Evolutionary conservation across 2,329 filamentous ascomycete species (phyloP).

Genomic region (Stemphylium beticola): DNA sequence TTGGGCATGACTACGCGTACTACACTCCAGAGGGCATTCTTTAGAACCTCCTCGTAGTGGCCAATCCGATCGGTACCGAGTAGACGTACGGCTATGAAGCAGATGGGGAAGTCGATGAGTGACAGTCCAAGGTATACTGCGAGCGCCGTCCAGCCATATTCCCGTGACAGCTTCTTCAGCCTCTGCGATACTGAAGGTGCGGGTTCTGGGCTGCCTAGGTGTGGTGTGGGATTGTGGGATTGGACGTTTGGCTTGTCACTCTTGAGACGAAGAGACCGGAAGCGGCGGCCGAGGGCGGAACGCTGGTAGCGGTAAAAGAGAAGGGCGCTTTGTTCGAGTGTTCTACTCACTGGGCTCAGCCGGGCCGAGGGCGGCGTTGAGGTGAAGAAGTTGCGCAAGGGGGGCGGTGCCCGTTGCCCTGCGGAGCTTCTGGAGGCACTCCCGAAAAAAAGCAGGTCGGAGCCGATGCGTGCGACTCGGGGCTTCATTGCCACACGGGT

Average conservation of each 20-base stretch:
- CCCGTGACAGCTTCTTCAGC: constrained; percentile 81
- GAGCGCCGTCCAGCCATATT: constrained; percentile 92
- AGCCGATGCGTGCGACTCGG: constrained; percentile 29
- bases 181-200: constrained; percentile 68
- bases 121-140: constrained; percentile 89
- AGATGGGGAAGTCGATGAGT: constrained; percentile 91
- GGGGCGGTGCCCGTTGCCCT: constrained; percentile 18
- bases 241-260: constrained; percentile 38
- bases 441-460: constrained; percentile 32
- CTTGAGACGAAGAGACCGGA: constrained; percentile 48
- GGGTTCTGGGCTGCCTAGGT: constrained; percentile 49
- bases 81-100: constrained; percentile 83
- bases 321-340: constrained; percentile 24
- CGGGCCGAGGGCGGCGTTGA: constrained; percentile 22
- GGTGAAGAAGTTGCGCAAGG: constrained; percentile 39
- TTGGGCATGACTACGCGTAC: constrained; percentile 67
- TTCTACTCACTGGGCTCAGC: constrained; percentile 7
- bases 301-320: constrained; percentile 26
- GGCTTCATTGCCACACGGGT: constrained; percentile 37
- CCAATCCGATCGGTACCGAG: constrained; percentile 88
- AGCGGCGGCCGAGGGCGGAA: constrained; percentile 31
- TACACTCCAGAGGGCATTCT: constrained; percentile 63
- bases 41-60: constrained; percentile 70
- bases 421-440: constrained; percentile 18
- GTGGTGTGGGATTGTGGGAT: constrained; percentile 47